A percentile compares a stretch with the other conserved stretches of the same genome.
These are phyloP conservation scores for Pyrrhoderma noxium DNA, from an alignment of 1,284 basidiomycete genomes.

Conservation along the genomic window DNA sequence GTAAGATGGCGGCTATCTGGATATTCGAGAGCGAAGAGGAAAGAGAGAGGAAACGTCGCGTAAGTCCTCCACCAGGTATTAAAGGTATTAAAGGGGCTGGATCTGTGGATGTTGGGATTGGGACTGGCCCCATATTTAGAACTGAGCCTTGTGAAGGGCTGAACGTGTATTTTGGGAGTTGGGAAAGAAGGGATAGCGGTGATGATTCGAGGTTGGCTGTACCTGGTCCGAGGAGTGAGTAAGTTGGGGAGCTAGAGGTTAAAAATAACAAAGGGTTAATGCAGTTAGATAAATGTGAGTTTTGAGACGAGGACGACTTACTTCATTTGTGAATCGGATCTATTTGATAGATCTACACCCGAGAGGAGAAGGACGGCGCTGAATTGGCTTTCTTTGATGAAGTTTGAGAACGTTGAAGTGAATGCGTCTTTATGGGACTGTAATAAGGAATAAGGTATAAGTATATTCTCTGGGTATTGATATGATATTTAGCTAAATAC, in stretches of 20 bases:
- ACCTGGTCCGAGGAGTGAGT: constrained; percentile 40
- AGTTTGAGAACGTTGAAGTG: constrained; percentile 46
- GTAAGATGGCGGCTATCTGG: constrained; percentile 48
- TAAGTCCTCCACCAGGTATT: constrained; percentile 71
- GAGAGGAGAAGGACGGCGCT: constrained; percentile 55
- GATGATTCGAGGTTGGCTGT: constrained; percentile 33
- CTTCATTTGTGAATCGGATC: constrained; percentile 72
- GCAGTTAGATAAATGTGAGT: constrained; percentile 17
- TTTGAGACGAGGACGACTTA: constrained; percentile 39
- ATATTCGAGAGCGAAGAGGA: constrained; percentile 34
- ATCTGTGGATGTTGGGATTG: constrained; percentile 26
- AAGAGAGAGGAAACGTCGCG: constrained; percentile 53
- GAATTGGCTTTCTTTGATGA: constrained; percentile 43
- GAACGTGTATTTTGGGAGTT: constrained; percentile 37
- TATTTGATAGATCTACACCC: constrained; percentile 65
- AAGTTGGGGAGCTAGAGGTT: constrained; percentile 46
- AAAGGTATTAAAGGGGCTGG: constrained; percentile 40
- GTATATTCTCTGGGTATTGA: no score
- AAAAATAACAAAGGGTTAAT: background rate
- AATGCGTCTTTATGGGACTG: constrained; percentile 67
- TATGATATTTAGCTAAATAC: constrained; percentile 29
- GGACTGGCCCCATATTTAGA: background rate
- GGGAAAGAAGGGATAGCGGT: constrained; percentile 33
- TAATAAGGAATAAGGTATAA: background rate
- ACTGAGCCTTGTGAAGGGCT: background rate